Conservation (phyloP, 768 basidiomycete genomes). For the Lactarius sp. region DNA sequence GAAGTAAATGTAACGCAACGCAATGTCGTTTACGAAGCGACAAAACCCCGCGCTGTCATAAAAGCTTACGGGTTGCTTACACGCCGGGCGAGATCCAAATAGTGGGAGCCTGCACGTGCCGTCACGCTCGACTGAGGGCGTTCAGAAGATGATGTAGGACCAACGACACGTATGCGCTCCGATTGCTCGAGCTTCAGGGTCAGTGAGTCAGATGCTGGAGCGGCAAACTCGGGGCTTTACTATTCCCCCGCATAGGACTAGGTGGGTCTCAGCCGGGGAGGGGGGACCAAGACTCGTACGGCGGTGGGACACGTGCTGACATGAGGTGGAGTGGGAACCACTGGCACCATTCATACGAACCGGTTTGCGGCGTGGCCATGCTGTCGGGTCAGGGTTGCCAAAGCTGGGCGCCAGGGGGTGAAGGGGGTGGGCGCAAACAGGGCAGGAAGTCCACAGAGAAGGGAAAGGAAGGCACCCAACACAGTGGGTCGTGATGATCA, state of each 20-base stretch:
- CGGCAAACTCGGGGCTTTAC: too few species aligned
- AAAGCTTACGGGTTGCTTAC: not conserved
- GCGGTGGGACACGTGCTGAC: not conserved
- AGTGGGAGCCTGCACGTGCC: not conserved
- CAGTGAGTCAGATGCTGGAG: too few species aligned
- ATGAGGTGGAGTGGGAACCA: conserved; percentile 12
- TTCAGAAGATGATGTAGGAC: too few species aligned
- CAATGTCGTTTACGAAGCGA: not conserved
- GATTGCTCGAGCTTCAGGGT: not conserved
- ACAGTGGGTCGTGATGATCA: not conserved
- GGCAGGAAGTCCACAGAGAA: conserved; percentile 1
- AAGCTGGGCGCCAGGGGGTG: conserved; percentile 4
- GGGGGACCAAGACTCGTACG: not conserved
- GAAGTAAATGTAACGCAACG: not conserved
- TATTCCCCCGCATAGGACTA: not conserved
- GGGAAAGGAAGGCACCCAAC: conserved; percentile 5
- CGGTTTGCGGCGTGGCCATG: not conserved
- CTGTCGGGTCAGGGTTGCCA: conserved; percentile 6
- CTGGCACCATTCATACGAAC: not conserved
- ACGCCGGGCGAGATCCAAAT: not conserved
- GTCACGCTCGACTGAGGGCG: not conserved
- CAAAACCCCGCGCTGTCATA: not conserved
- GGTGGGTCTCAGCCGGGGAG: not conserved
- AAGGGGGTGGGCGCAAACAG: not conserved
- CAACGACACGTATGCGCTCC: not conserved